These are phyloP conservation scores for Setaria italica DNA, from an alignment of 202 grass and related monocot species.

Conservation along the genomic window DNA sequence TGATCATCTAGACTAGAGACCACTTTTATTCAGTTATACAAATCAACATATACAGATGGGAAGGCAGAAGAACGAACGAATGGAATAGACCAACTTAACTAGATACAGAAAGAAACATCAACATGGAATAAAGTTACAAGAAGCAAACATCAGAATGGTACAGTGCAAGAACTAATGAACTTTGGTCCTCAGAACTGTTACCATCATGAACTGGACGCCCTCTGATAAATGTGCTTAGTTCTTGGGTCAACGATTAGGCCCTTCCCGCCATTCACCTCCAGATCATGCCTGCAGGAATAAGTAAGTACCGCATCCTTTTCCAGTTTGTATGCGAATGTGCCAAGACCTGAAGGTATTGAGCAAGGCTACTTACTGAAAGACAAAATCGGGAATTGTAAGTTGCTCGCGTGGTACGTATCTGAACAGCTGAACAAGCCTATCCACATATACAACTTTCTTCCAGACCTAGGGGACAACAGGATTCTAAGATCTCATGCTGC, in stretches of 20 bases:
- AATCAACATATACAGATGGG: constrained; percentile 41
- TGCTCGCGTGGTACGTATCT: constrained; percentile 96
- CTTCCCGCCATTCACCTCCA: constrained; percentile 95
- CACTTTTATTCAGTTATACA: constrained; percentile 48
- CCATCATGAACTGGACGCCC: constrained; percentile 65
- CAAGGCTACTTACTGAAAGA: constrained; percentile 87
- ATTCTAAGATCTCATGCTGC: constrained; percentile 33
- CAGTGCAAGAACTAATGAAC: constrained; percentile 34
- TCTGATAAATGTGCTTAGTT: constrained; percentile 96
- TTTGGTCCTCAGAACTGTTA: constrained; percentile 9
- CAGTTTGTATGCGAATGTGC: neutral
- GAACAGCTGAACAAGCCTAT: constrained; percentile 89
- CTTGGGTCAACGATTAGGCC: constrained; percentile 92
- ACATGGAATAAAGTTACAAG: constrained; percentile 42
- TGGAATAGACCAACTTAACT: constrained; percentile 43
- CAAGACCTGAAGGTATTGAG: constrained; percentile 5
- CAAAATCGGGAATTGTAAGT: constrained; percentile 94
- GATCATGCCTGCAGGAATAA: constrained; percentile 74
- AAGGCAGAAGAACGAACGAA: constrained; percentile 45
- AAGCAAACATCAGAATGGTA: constrained; percentile 32
- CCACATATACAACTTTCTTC: constrained; percentile 93
- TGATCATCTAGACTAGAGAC: constrained; percentile 30
- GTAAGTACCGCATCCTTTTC: neutral
- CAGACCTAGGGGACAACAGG: constrained; percentile 63
- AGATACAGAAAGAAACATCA: constrained; percentile 44